Evolutionary conservation across 306 rosid species (phyloP).

Genomic region (Benincasa hispida): DNA sequence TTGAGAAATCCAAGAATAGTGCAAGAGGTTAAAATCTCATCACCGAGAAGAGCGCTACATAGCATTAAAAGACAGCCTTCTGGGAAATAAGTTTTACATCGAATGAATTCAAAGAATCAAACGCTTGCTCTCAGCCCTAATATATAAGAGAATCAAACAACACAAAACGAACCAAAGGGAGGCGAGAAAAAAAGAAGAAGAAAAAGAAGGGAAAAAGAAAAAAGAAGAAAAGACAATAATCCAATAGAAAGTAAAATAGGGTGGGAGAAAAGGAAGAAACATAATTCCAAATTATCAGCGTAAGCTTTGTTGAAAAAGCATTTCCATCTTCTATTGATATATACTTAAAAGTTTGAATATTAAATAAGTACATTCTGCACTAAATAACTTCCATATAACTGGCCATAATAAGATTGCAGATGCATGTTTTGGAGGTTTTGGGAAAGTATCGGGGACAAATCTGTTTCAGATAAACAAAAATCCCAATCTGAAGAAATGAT

Average conservation of each 20-base stretch:
- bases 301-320: background rate
- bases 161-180: background rate
- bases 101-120: background rate
- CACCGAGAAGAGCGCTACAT: background rate
- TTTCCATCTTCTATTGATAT: background rate
- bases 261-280: background rate
- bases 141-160: background rate
- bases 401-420: background rate
- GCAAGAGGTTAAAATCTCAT: background rate
- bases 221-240: too few relatives aligned
- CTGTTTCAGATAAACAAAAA: background rate
- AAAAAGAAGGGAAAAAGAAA: too few relatives aligned
- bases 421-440: background rate
- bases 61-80: background rate
- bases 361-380: background rate
- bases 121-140: background rate
- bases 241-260: background rate
- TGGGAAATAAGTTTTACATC: background rate
- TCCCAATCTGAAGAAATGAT: background rate
- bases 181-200: too few relatives aligned
- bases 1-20: background rate
- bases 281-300: background rate
- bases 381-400: background rate
- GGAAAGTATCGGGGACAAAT: background rate
- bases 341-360: background rate